Evolutionary conservation across 2,329 filamentous ascomycete species (phyloP).

Genomic region (Hypoxylon sp.): DNA sequence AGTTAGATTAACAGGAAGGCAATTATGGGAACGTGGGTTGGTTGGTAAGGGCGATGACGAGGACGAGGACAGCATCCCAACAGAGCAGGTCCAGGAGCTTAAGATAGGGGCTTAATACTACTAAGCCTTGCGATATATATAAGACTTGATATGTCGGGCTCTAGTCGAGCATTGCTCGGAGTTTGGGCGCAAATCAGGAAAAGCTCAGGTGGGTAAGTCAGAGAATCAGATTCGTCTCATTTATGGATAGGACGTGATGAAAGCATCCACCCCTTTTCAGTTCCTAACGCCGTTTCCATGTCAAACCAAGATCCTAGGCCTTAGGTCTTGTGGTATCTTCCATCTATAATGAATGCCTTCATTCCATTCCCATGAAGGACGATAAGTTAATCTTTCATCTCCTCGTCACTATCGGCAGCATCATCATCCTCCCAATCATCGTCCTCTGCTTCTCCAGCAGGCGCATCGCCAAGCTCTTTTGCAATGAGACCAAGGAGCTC

Average conservation of each 20-base stretch:
- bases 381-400: conserved; percentile 65
- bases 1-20: conserved; percentile 78
- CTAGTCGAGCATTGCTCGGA: conserved; percentile 46
- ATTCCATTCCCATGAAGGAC: conserved; percentile 14
- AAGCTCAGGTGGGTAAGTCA: conserved; percentile 30
- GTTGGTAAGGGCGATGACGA: conserved; percentile 77
- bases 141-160: conserved; percentile 18
- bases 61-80: conserved; percentile 69
- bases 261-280: conserved; percentile 41
- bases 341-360: conserved; percentile 32
- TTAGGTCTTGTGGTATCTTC: conserved; percentile 47
- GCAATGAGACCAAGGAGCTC: conserved; percentile 78
- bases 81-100: conserved; percentile 77
- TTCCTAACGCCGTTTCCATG: conserved; percentile 49
- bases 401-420: conserved; percentile 67
- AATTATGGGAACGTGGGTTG: conserved; percentile 84
- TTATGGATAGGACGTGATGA: conserved; percentile 27
- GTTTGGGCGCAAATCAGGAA: conserved; percentile 46
- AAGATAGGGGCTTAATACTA: conserved; percentile 72
- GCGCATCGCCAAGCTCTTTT: conserved; percentile 73
- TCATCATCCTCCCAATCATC: conserved; percentile 64
- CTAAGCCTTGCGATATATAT: not conserved
- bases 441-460: conserved; percentile 69
- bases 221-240: conserved; percentile 23
- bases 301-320: conserved; percentile 40